Base-by-base conservation (phyloP, 176 grass and related monocot genomes). In the Aegilops bicornis region DNA sequence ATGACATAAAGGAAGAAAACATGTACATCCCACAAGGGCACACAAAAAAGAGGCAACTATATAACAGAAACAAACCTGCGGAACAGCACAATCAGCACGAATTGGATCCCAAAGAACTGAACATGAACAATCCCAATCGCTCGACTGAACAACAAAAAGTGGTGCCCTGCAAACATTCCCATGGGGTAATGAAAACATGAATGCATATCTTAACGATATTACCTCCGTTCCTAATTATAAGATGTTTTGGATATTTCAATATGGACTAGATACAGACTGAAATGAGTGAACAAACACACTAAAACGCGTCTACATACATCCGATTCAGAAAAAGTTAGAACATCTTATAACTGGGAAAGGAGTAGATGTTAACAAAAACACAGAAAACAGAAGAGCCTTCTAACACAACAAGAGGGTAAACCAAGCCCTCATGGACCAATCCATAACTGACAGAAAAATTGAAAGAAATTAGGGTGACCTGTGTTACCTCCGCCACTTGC, bases 61-160 rank as follows among this genome's bases (percentile, higher is more conserved):
- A 83, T 74, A 66, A 75, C 15, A 33, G 47, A 29, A 61, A 27
- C 48, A 10, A 79, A 92, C 94, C 89, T 94, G 95, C 22, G 92
- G 92, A 92, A 97, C 95, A 87, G 87, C 86, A 89, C 95, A 97
- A 97, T 94, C 95, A 62, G 95, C 92, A 91, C 89, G 87, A 7
- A 84, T 17, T 71, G 94, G 92, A 90, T 97, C 92, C 94, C 92
- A 97, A 43, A 64, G 47, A 84, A 97, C 77, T 64, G 85, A 82
- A 85, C 88, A 87, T 8, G 90, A 97, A 86, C 94, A 97, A 73
- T 92, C 92, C 94, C 94, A 97, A 71, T 90, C 30, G 12, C 85
- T 79, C 15, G 85, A 92, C 67, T 97, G 92, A 89, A 89, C 76
- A 37, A 84, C 82, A 92, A 82, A 89, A 22, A 94, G 68, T 45